Base-by-base conservation (phyloP, 768 basidiomycete genomes). In the Clavaria fumosa region DNA sequence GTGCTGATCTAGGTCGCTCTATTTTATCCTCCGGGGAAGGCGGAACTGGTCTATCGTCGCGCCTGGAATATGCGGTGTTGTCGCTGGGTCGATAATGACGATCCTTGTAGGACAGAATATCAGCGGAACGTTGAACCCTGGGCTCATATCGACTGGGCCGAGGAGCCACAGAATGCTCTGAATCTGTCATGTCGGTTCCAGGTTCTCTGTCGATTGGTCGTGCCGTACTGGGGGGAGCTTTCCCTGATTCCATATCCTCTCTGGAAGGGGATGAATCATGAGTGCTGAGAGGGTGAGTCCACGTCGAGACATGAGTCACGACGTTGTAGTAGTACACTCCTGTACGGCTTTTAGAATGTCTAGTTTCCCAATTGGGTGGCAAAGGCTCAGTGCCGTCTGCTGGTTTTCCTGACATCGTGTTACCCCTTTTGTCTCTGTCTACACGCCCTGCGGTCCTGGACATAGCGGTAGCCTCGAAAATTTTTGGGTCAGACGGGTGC, bases 401-500 rank as follows among this genome's bases (percentile, higher is more conserved):
- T 39, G 42, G 31, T 14, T 49, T 43, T 41, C 42, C 38, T 27
- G 49, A 28, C 39, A 46, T 38, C 28, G 46, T 50, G 43, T 55
- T 55, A 27, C 45, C 17, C 46, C 56, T 60, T 45, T 64, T 56
- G 40, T 70, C 69, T 31, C 65, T 58, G 37, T 60, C 58, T 42
- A 44, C 34, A 44, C 62, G 53, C 35, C 54, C 49, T 43, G n/a
- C n/a, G n/a, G n/a, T n/a, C n/a, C 63, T 57, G n/a, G 61, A 63
- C 74, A 78, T 77, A 26, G 71, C 62, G 46, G 71, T 72, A 42
- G 72, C 73, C 47, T 69, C 66, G 48, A 72, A 69, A 48, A 72
- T 69, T 38, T 67, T 69, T 37, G 70, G 64, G 44, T 71, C 65
- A 52, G 72, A 68, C 33, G 69, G 65, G 45, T 71, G 62, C 35